Base-by-base conservation (phyloP, 768 basidiomycete genomes). In the Leucocoprinus sp. region DNA sequence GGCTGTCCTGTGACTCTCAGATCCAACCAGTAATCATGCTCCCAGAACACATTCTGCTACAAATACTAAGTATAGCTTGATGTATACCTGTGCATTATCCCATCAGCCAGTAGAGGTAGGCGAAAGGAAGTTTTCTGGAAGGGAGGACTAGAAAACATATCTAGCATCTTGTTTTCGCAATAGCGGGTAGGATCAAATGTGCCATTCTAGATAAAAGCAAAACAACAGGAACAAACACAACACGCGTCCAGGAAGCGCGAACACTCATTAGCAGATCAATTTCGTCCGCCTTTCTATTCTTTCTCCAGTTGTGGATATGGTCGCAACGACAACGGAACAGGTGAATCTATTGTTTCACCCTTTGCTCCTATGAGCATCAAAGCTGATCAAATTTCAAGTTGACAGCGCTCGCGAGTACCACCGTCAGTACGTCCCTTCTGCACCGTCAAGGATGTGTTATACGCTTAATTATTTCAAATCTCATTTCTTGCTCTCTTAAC, bases 321-420 rank as follows among this genome's bases (percentile, higher is more conserved):
- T 70, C 23, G 83, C 83, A 51, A 82, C 82, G 49, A 82, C 83
- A 54, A 79, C 82, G 54, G 82, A 84, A 66, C 83, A 86, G 62
- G 83, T 78, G 45, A n/a, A 45, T 24, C n/a, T 12, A n/a, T 4
- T 18, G 12, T 36, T 6, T 27, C 39, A 11, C 18, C 17, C 21
- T 26, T 36, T 18, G 35, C 21, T 17, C 22, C 31, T 36, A n/a
- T n/a, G 15, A 5, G 9, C 8, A 12, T 17, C 12, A 17, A 12
- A 39, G 17, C 40, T 51, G 34, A 52, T 38, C 27, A 49, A 18
- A 61, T 48, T 19, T 18, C 5, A 55, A 86, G 84, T 64, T 85
- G 45, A 77, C 81, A 54, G 75, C 80, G 15, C 67, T 86, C 42
- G 74, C 78, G 45, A 68, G 67, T 48, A 86, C 83, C 33, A 85